phyloP scores from a whole-genome alignment of 2,329 filamentous ascomycete genomes.

The Aphanocladium album region DNA sequence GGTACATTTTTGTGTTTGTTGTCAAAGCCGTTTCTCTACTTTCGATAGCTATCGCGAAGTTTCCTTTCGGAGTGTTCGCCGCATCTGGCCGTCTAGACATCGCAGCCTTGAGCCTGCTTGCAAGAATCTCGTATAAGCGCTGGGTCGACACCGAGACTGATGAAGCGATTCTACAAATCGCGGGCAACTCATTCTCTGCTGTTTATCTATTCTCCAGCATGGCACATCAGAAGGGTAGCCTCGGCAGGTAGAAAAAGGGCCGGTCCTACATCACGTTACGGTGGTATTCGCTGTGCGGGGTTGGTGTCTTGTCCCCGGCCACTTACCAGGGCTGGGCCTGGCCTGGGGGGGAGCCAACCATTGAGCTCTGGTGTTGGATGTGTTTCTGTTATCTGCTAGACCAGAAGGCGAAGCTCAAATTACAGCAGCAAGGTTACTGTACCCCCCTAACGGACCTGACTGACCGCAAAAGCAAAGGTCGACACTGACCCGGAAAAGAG shows the following conservation, averaged over 20 bases:
- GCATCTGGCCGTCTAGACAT: too few species aligned
- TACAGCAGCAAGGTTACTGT: neutral
- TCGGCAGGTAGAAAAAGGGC: neutral
- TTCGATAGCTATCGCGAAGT: too few species aligned
- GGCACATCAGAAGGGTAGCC: neutral
- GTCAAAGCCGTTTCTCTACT: neutral
- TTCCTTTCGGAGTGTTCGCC: too few species aligned
- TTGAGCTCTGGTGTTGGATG: neutral
- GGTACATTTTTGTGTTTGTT: neutral
- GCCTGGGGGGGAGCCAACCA: neutral
- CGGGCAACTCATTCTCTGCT: neutral
- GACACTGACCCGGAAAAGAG: neutral
- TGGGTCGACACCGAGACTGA: neutral
- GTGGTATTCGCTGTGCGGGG: neutral
- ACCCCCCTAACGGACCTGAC: neutral
- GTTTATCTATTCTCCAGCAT: neutral
- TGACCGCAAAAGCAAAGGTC: neutral
- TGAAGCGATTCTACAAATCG: neutral
- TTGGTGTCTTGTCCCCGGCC: neutral
- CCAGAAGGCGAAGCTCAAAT: neutral
- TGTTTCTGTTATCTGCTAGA: neutral
- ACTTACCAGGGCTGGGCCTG: neutral
- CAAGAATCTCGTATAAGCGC: neutral
- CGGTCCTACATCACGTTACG: neutral
- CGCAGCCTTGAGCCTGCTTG: too few species aligned